Base-by-base conservation (phyloP, 2,329 filamentous ascomycete genomes). In the Arachnopeziza araneosa region DNA sequence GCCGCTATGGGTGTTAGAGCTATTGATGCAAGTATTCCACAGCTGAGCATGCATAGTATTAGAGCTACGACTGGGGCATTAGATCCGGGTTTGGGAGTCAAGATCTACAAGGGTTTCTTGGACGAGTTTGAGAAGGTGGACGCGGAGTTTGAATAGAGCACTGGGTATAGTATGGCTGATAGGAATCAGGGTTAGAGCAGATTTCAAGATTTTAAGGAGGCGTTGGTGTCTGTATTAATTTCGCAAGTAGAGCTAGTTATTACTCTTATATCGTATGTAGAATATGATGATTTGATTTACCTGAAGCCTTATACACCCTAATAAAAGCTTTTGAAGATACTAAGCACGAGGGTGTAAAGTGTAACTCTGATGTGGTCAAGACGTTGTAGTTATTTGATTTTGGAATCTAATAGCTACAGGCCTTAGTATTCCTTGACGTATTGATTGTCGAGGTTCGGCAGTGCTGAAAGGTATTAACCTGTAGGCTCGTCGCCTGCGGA, bases 11-110 rank as follows among this genome's bases (percentile, higher is more conserved):
- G 93, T 30, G 87, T 96, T 61, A 79, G 90, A 56, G 85, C 91
- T 0, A 89, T 95, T 54, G 93, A 98, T 72, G 91, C 90, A 0
- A 93, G 93, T 17, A 87, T 98, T 69, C 87, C 92, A 5, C 93
- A 98, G 77, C 76, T 97, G 68, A 93, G 89, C 71, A 98, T 98
- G 93, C 93, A 98, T 75, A 90, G 86, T 56, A 89, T 98, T 66
- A 83, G 93, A 24, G 93, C 93, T 0, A 96, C 92, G 0, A 96
- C 91, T 0, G 93, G 93, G 1, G 83, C 84, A 48, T 74, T 93
- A 65, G 93, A 98, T 71, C 93, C 93, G 0, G 93, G 93, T 0
- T 77, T 97, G 66, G 93, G 93, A 3, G 89, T 95, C 21, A 87
- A 90, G 76, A 84, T 92, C 66, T 97, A 96, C 78, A 89, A 91